phyloP scores from a whole-genome alignment of 768 basidiomycete species.

The Hericium erinaceus region DNA sequence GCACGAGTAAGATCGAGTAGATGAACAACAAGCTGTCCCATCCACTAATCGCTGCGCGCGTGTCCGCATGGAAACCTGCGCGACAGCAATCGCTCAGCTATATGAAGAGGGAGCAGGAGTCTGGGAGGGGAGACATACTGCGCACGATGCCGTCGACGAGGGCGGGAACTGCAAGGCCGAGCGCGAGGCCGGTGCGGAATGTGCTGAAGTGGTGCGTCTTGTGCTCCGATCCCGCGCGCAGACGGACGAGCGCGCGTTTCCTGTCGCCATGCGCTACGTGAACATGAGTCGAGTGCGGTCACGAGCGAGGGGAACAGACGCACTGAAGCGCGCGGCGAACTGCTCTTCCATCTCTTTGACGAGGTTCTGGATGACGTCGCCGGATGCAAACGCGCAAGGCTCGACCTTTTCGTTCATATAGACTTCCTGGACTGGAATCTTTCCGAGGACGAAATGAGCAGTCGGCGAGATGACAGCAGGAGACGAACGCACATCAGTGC shows the following conservation, averaged over 20 bases:
- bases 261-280: slow-evolving; percentile 52
- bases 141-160: slow-evolving; percentile 51
- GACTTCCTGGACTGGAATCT: not conserved
- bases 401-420: slow-evolving; percentile 52
- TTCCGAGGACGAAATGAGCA: not conserved
- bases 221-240: slow-evolving; percentile 42
- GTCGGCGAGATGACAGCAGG: too few species aligned
- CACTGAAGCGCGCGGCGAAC: slow-evolving; percentile 73
- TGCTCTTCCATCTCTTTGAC: slow-evolving; percentile 68
- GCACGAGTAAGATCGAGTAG: slow-evolving; percentile 68
- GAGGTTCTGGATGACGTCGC: slow-evolving; percentile 50
- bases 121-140: slow-evolving; percentile 33
- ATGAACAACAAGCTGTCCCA: slow-evolving; percentile 72
- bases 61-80: slow-evolving; percentile 47
- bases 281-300: not conserved
- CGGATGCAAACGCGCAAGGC: slow-evolving; percentile 56
- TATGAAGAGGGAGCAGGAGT: not conserved
- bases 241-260: slow-evolving; percentile 62
- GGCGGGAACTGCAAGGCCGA: slow-evolving; percentile 70
- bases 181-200: slow-evolving; percentile 61
- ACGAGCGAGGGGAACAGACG: slow-evolving; percentile 16
- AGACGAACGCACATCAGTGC: slow-evolving; percentile 42
- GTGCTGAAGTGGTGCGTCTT: slow-evolving; percentile 64
- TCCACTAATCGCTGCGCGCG: slow-evolving; percentile 45
- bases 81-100: not conserved